Base-by-base conservation (phyloP, 164 flowering plant genomes). In the Magnolia sinica region DNA sequence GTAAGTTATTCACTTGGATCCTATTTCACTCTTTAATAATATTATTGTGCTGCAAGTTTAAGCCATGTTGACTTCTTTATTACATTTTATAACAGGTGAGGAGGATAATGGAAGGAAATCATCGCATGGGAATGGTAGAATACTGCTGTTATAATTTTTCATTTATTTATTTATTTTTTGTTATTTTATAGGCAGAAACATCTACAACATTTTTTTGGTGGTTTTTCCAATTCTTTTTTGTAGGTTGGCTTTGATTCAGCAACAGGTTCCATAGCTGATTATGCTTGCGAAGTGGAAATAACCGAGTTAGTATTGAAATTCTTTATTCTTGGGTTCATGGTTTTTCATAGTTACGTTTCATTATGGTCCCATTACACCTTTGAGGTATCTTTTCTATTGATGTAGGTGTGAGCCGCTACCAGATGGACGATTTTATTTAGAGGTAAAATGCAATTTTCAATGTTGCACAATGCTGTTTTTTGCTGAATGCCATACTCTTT, bases 201-300 rank as follows among this genome's bases (percentile, higher is more conserved):
- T 14, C 76, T 49, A 59, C 65, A 78, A 37, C 68, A 73, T 73
- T 77, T 63, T 75, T 8, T 74, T 76, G 4, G 45, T 76, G 66
- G 77, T 16, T 64, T 72, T 74, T 50, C 72, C 50, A 52, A 24
- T 84, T 55, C 71, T 45, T n/a, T 75, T 51, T 45, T 87, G 79
- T 82, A 96, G 99, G 98, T 86, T 78, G 82, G 82, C 45, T 45
- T 84, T 87, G 97, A 94, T 84, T 82, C 94, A 18, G 67, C 84
- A 68, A 91, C 99, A 72, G 96, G 95, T 79, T 86, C 91, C 2
- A 52, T 91, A 70, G 93, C 95, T 81, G 97, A 96, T 77, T 85
- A 86, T 88, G 98, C 92, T 65, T 94, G 99, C 87, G 98, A 96
- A 87, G 97, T 94, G 83, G 98, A 96, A 85, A 91, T 96, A 63